Conservation (phyloP, 495 filamentous ascomycete genomes). For the Talaromyces borbonicus region DNA sequence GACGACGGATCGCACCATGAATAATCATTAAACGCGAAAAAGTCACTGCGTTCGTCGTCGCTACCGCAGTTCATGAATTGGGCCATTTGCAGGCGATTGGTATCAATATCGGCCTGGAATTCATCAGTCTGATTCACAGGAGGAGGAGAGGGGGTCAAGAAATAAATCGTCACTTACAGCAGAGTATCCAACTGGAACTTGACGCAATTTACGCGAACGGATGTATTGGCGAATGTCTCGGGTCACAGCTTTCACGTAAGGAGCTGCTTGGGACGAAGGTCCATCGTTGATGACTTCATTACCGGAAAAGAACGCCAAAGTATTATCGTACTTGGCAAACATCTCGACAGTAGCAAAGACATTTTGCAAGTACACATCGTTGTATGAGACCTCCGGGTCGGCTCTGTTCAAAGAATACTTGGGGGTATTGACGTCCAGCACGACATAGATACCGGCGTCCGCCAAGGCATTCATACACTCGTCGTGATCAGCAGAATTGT, state of each 20-base stretch:
- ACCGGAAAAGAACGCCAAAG: slow-evolving; percentile 88
- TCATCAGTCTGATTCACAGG: neutral
- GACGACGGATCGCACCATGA: slow-evolving; percentile 88
- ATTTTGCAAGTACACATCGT: slow-evolving; percentile 82
- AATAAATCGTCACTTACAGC: slow-evolving; percentile 37
- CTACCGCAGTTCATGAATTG: slow-evolving; percentile 91
- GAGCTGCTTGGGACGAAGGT: slow-evolving; percentile 61
- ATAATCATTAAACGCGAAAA: slow-evolving; percentile 98
- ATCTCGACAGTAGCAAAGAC: slow-evolving; percentile 87
- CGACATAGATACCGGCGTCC: slow-evolving; percentile 83
- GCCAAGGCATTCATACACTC: slow-evolving; percentile 74
- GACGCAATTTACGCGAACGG: slow-evolving; percentile 57
- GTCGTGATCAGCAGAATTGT: slow-evolving; percentile 77
- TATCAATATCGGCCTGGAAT: slow-evolving; percentile 52
- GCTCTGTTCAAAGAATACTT: slow-evolving; percentile 76
- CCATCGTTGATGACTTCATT: slow-evolving; percentile 93
- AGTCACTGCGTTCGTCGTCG: slow-evolving; percentile 78
- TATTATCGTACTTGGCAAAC: slow-evolving; percentile 82
- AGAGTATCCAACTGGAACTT: slow-evolving; percentile 87
- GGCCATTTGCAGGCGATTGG: slow-evolving; percentile 83
- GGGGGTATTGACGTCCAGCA: slow-evolving; percentile 74
- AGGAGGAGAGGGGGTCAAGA: neutral
- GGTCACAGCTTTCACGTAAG: slow-evolving; percentile 88
- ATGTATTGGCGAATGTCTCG: slow-evolving; percentile 89
- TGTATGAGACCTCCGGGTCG: slow-evolving; percentile 72